Conservation (phyloP, 2,329 filamentous ascomycete genomes). For the Periconia macrospinosa region DNA sequence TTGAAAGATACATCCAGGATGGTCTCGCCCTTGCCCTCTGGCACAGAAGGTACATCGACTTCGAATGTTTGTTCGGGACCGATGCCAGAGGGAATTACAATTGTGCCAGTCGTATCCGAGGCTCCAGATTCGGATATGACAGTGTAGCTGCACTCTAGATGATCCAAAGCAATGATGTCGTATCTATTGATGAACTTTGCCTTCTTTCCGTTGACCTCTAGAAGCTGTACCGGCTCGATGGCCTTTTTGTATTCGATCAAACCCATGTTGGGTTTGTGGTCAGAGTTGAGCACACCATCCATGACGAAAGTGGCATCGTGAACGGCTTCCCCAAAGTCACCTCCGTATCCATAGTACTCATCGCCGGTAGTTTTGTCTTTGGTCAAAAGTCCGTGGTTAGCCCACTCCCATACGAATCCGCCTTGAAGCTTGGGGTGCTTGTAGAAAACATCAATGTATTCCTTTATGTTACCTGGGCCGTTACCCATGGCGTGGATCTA, state of each 20-base stretch:
- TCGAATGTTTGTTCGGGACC: slow-evolving; percentile 29
- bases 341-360: slow-evolving; percentile 47
- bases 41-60: slow-evolving; percentile 23
- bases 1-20: slow-evolving; percentile 35
- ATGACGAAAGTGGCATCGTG: slow-evolving; percentile 50
- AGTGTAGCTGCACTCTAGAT: slow-evolving; percentile 24
- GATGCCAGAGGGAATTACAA: slow-evolving; percentile 29
- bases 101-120: neutral
- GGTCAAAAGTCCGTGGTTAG: slow-evolving; percentile 48
- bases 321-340: slow-evolving; percentile 47
- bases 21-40: slow-evolving; percentile 1
- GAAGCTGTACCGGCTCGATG: slow-evolving; percentile 45
- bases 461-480: slow-evolving; percentile 68
- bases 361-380: slow-evolving; percentile 43
- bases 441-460: slow-evolving; percentile 68
- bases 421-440: slow-evolving; percentile 65
- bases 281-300: slow-evolving; percentile 47
- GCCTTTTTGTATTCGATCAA: slow-evolving; percentile 49
- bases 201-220: slow-evolving; percentile 21
- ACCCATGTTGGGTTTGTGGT: slow-evolving; percentile 46
- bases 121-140: neutral
- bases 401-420: slow-evolving; percentile 56
- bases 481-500: slow-evolving; percentile 71
- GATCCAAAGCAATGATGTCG: slow-evolving; percentile 44
- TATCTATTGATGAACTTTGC: slow-evolving; percentile 36